Evolutionary conservation across 176 grass and related monocot species (phyloP).

Genomic region (Pontederia crassipes): DNA sequence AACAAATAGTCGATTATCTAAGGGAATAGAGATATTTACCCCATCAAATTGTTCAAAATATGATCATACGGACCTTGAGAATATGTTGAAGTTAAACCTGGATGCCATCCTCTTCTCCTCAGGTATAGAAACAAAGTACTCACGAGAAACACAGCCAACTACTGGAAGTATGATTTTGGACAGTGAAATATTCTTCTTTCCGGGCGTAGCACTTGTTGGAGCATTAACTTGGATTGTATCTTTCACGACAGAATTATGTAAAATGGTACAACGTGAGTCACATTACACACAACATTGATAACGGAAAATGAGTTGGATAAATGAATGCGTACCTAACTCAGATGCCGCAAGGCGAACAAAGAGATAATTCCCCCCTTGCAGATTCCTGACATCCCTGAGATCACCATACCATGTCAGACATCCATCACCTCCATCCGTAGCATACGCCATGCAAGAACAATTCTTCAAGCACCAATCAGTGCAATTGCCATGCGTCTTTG

Average conservation of each 20-base stretch:
- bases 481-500: slow-evolving; percentile 46
- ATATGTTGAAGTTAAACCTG: background rate
- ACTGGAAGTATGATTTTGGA: background rate
- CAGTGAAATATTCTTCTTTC: background rate
- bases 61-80: too few species aligned
- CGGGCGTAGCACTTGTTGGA: background rate
- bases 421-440: slow-evolving; percentile 15
- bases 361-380: background rate
- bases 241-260: too few species aligned
- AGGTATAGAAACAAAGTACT: slow-evolving; percentile 2
- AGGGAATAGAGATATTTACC: too few species aligned
- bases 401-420: background rate
- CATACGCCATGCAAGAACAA: slow-evolving; percentile 65
- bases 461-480: slow-evolving; percentile 42
- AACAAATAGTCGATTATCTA: too few species aligned
- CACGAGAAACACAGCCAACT: background rate
- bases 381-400: background rate
- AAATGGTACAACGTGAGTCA: too few species aligned
- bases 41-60: too few species aligned
- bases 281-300: too few species aligned
- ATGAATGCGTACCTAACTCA: background rate
- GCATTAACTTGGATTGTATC: too few species aligned
- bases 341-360: slow-evolving; percentile 12
- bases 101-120: slow-evolving; percentile 3
- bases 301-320: too few species aligned